Conservation (phyloP, 495 filamentous ascomycete genomes). For the Podospora tetraspora region DNA sequence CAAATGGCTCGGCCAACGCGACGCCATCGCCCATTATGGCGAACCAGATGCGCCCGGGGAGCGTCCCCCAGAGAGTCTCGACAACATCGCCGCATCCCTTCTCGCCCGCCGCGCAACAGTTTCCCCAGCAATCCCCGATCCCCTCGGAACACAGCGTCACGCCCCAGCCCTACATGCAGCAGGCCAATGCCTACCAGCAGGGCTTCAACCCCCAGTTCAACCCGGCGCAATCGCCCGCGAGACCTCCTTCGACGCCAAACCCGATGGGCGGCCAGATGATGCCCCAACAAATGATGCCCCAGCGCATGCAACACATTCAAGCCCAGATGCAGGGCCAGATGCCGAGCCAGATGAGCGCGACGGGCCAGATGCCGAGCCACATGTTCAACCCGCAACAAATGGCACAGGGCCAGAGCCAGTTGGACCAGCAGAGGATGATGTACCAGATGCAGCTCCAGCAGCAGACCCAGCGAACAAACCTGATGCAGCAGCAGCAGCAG, state of each 20-base stretch:
- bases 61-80: slow-evolving; percentile 71
- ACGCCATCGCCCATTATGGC: slow-evolving; percentile 81
- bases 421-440: slow-evolving; percentile 52
- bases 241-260: slow-evolving; percentile 46
- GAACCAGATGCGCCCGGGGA: slow-evolving; percentile 63
- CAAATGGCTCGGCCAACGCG: slow-evolving; percentile 71
- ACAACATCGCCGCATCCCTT: slow-evolving; percentile 91
- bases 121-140: slow-evolving; percentile 72
- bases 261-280: slow-evolving; percentile 44
- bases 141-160: slow-evolving; percentile 74
- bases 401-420: slow-evolving; percentile 46
- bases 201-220: slow-evolving; percentile 55
- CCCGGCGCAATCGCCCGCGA: slow-evolving; percentile 45
- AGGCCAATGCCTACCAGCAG: slow-evolving; percentile 48
- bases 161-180: slow-evolving; percentile 65
- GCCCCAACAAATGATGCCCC: slow-evolving; percentile 41
- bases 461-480: slow-evolving; percentile 56
- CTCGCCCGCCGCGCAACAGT: slow-evolving; percentile 71
- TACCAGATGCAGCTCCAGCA: slow-evolving; percentile 66
- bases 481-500: slow-evolving; percentile 44
- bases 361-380: slow-evolving; percentile 31
- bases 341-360: slow-evolving; percentile 22
- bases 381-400: slow-evolving; percentile 46
- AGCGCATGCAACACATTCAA: slow-evolving; percentile 36
- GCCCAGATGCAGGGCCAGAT: slow-evolving; percentile 32